These are phyloP conservation scores for Trichoderma sp. DNA, from an alignment of 2,329 filamentous ascomycete genomes.

Conservation along the genomic window DNA sequence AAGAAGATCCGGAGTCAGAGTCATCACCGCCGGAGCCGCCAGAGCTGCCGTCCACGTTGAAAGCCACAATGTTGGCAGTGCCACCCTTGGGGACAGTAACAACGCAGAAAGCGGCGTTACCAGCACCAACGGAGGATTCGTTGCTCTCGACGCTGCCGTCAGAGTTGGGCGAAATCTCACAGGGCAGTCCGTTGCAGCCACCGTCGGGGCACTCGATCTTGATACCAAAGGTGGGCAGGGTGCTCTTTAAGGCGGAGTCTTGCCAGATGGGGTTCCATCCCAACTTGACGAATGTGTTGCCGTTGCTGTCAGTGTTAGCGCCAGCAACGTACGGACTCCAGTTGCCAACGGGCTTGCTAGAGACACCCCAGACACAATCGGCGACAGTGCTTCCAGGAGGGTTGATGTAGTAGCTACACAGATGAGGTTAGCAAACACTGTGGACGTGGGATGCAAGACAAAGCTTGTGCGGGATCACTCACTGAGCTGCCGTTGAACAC, in stretches of 20 bases:
- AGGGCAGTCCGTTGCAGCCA: slow-evolving; percentile 72
- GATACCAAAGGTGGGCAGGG: slow-evolving; percentile 65
- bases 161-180: slow-evolving; percentile 65
- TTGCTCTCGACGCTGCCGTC: slow-evolving; percentile 62
- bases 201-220: slow-evolving; percentile 68
- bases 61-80: slow-evolving; percentile 68
- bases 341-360: slow-evolving; percentile 65
- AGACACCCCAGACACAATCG: slow-evolving; percentile 72
- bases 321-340: slow-evolving; percentile 78
- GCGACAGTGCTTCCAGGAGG: slow-evolving; percentile 65
- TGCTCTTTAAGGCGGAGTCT: slow-evolving; percentile 53
- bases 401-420: slow-evolving; percentile 71
- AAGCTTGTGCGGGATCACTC: slow-evolving; percentile 37
- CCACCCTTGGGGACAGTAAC: slow-evolving; percentile 70
- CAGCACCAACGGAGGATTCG: slow-evolving; percentile 59
- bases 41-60: slow-evolving; percentile 43
- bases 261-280: slow-evolving; percentile 78
- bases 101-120: slow-evolving; percentile 71
- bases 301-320: slow-evolving; percentile 66
- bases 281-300: slow-evolving; percentile 72
- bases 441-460: background rate
- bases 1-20: slow-evolving; percentile 12
- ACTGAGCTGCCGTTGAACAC: slow-evolving; percentile 73
- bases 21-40: slow-evolving; percentile 27
- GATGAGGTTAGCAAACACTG: background rate